Conservation (phyloP, 345 rosid genomes). For the thale cress (Arabidopsis thaliana) region TAIR10.1 NC_003071.7:19360501-19361000, state of each 20-base stretch:
- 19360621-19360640: background rate
- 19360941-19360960: constrained; percentile 39
- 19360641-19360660: background rate
- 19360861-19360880: constrained; percentile 14
- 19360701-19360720: constrained; percentile 94
- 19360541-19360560: constrained; percentile 97
- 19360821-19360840: constrained; percentile 32
- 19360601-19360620: constrained; percentile 68
- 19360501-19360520: constrained; percentile 4
- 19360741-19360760: constrained; percentile 89
- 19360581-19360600: constrained; percentile 98
- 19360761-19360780: constrained; percentile 83
- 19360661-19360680: background rate
- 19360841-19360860: constrained; percentile 38
- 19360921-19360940: background rate
- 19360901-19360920: constrained; percentile 45
- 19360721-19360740: constrained; percentile 86
- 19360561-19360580: constrained; percentile 99
- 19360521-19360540: constrained; percentile 86
- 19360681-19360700: constrained; percentile 87
- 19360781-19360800: constrained; percentile 65
- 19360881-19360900: constrained; percentile 32
- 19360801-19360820: constrained; percentile 44
- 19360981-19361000: constrained; percentile 5
- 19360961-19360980: constrained; percentile 4